Base-by-base conservation (phyloP, 2,329 filamentous ascomycete genomes). In the Monilinia polystroma region DNA sequence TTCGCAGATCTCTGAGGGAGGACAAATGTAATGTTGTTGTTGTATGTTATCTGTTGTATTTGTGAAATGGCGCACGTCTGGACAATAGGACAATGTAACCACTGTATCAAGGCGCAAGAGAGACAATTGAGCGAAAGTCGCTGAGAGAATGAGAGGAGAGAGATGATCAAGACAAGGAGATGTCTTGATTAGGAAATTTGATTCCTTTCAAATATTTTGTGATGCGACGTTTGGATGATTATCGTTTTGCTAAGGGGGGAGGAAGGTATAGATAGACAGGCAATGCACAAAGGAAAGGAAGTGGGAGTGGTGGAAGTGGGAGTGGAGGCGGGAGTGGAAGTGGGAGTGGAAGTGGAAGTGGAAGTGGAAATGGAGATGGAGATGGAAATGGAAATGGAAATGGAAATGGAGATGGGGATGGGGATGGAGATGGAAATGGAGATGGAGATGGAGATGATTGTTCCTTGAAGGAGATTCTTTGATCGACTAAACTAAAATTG, bases 51-150 rank as follows among this genome's bases (percentile, higher is more conserved):
- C 53, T 38, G 51, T 32, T 23, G 49, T 43, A 56, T 52, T 41
- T 43, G 63, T 59, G 63, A 59, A 58, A 65, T n/a, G 53, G 63
- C 43, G 63, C 20, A 47, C 20, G 63, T 58, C 53, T 58, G 26
- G 35, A 18, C 32, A 35, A 35, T 35, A 35, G 32, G 26, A 59
- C n/a, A 59, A 29, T 47, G 57, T 59, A 47, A 60, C 29, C 45
- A 51, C 43, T 18, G 57, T 60, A 18, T 60, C 57, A 11, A 23
- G 43, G 45, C 45, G 57, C 45, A 60, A 51, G 56, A 47, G 57
- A 59, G 43, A 59, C 43, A 47, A 58, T 47, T 47, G 56, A 49
- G 57, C 26, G 43, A 49, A 35, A 49, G 10, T 35, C 32, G 32
- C 32, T 35, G 32, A 35, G 4, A 3, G 18, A 59, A 26, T 10